Evolutionary conservation across 139 green algal species (phyloP).

Genomic region (Chlamydomonas applanata): DNA sequence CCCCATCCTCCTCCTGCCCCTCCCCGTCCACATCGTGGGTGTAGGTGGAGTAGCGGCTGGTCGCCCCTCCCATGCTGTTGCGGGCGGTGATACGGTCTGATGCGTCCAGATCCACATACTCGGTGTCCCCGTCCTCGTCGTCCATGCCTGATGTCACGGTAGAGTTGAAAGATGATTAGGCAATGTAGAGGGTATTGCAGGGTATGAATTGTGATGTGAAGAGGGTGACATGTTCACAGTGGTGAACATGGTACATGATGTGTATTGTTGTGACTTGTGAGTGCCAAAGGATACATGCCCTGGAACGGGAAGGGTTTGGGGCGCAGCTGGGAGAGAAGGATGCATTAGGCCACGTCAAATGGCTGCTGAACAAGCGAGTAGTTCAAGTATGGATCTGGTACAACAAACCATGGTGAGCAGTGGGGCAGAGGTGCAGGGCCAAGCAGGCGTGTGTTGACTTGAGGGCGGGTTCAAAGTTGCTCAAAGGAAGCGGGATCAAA

Average conservation of each 20-base stretch:
- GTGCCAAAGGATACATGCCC: background rate
- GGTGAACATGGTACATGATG: background rate
- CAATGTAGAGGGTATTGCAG: background rate
- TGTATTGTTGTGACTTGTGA: too few relatives aligned
- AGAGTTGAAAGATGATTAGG: too few relatives aligned
- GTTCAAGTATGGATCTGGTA: too few relatives aligned
- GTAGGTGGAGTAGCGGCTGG: background rate
- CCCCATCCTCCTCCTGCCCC: background rate
- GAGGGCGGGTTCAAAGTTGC: too few relatives aligned
- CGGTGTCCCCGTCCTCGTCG: conserved; percentile 6
- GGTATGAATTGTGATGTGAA: background rate
- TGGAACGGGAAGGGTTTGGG: background rate
- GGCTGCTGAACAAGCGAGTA: too few relatives aligned
- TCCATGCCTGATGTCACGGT: conserved; percentile 18
- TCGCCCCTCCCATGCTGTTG: background rate
- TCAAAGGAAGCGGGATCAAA: too few relatives aligned
- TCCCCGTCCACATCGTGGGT: background rate
- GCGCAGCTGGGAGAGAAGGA: too few relatives aligned
- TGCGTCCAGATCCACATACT: background rate
- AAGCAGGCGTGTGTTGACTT: too few relatives aligned
- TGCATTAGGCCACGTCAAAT: too few relatives aligned
- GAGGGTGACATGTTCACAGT: background rate
- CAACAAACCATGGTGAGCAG: too few relatives aligned
- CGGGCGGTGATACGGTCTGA: background rate
- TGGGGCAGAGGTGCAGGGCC: too few relatives aligned